phyloP scores from a whole-genome alignment of 495 filamentous ascomycete genomes.

The Neurospora tetrasperma region DNA sequence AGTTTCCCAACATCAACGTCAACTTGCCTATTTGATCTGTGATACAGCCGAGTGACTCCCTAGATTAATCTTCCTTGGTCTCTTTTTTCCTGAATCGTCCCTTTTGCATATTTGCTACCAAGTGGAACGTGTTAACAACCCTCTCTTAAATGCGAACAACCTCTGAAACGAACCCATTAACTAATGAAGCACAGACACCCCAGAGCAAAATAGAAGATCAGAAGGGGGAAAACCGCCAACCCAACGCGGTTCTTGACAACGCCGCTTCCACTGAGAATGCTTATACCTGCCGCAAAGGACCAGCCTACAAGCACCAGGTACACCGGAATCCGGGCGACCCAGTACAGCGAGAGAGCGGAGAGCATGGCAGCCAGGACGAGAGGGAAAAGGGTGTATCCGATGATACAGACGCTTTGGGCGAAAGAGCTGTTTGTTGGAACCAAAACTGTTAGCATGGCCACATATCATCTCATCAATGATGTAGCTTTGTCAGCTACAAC shows the following conservation, averaged over 20 bases:
- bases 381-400: conserved; percentile 98
- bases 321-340: conserved; percentile 74
- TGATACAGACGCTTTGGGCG: conserved; percentile 93
- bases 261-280: conserved; percentile 89
- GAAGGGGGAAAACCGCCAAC: conserved; percentile 87
- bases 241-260: conserved; percentile 91
- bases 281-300: conserved; percentile 90
- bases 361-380: conserved; percentile 87
- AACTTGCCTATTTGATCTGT: background rate
- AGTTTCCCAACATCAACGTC: background rate
- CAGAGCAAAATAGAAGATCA: conserved; percentile 90
- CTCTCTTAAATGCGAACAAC: background rate
- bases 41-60: background rate
- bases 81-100: background rate
- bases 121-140: background rate
- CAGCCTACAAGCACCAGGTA: conserved; percentile 80
- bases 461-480: background rate
- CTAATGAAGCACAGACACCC: conserved; percentile 96
- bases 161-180: conserved; percentile 29
- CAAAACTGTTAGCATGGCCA: conserved; percentile 3
- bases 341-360: conserved; percentile 67
- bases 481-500: background rate
- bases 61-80: background rate
- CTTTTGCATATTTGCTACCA: background rate
- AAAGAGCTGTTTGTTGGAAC: conserved; percentile 61